phyloP scores from a whole-genome alignment of 352 stramenopile species.

The Phytopythium chamaehyphon region DNA sequence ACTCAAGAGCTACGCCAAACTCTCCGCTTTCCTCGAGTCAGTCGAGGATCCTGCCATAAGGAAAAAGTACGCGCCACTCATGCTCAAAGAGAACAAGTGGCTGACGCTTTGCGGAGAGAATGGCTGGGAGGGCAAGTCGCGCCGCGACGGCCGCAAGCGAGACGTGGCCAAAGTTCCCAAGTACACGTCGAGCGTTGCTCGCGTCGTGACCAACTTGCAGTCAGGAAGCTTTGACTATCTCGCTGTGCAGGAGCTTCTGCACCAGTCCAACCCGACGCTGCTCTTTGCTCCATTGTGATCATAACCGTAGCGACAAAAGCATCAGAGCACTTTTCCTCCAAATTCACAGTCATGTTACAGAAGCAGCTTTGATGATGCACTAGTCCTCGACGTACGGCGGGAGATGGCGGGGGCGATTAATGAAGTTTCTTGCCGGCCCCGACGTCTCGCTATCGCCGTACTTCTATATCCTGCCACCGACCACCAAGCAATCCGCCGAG shows the following conservation, averaged over 20 bases:
- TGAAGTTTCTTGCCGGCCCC: not conserved
- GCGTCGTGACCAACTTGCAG: constrained; percentile 51
- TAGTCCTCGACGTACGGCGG: not conserved
- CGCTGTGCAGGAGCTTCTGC: constrained; percentile 62
- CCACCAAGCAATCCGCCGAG: not conserved
- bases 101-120: constrained; percentile 59
- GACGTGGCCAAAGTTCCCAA: constrained; percentile 38
- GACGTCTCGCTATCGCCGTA: not conserved
- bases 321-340: not conserved
- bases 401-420: not conserved
- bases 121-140: constrained; percentile 63
- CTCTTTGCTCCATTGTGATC: constrained; percentile 47
- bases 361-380: not conserved
- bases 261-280: constrained; percentile 63
- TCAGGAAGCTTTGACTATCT: constrained; percentile 71
- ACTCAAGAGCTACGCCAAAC: constrained; percentile 58
- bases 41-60: constrained; percentile 46
- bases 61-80: constrained; percentile 45
- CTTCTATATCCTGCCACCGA: constrained; percentile 3
- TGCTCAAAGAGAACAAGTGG: constrained; percentile 61
- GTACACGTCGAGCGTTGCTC: constrained; percentile 51
- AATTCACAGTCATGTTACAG: not conserved
- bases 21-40: constrained; percentile 45
- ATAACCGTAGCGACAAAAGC: not conserved
- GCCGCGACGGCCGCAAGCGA: constrained; percentile 44